A percentile compares a stretch with the other conserved stretches of the same genome.
phyloP scores from a whole-genome alignment of 2,329 filamentous ascomycete genomes.

The Colletotrichum magnum region DNA sequence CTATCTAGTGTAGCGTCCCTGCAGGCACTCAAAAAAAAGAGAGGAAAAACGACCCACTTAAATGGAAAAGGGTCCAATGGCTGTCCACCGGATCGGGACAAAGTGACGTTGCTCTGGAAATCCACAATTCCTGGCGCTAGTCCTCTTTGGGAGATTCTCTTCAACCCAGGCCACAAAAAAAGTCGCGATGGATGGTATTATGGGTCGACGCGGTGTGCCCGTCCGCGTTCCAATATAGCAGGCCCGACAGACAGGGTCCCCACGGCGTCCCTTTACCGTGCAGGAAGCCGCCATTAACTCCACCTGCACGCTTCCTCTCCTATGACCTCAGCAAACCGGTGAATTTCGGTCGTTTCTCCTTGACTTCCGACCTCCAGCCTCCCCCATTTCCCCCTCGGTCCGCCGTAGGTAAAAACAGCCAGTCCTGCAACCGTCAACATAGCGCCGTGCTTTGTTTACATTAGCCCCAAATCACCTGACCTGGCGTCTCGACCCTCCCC shows the following conservation, averaged over 20 bases:
- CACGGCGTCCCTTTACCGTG: conserved; percentile 38
- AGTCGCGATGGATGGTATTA: conserved; percentile 31
- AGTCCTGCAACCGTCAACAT: not conserved
- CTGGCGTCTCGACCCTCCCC: conserved; percentile 21
- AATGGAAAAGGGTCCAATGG: conserved; percentile 29
- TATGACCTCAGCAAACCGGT: conserved; percentile 26
- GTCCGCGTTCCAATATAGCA: conserved; percentile 40
- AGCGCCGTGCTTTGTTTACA: conserved; percentile 38
- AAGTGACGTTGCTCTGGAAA: conserved; percentile 39
- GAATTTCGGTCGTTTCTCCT: conserved; percentile 20
- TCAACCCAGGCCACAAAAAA: conserved; percentile 16
- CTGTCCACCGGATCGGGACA: conserved; percentile 6
- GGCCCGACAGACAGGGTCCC: conserved; percentile 22
- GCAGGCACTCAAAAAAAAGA: conserved; percentile 5
- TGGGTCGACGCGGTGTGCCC: conserved; percentile 32
- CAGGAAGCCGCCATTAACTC: conserved; percentile 39
- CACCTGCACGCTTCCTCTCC: conserved; percentile 36
- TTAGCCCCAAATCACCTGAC: conserved; percentile 39
- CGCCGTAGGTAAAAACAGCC: not conserved
- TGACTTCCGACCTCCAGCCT: conserved; percentile 5
- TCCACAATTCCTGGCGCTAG: conserved; percentile 8
- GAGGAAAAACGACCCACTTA: conserved; percentile 8
- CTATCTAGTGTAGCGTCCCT: conserved; percentile 7
- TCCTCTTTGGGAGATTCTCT: conserved; percentile 1
- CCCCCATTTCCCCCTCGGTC: not conserved